Evolutionary conservation across 192 early-diverging fungal genomes (phyloP).

Genomic region (Coemansia sp.): DNA sequence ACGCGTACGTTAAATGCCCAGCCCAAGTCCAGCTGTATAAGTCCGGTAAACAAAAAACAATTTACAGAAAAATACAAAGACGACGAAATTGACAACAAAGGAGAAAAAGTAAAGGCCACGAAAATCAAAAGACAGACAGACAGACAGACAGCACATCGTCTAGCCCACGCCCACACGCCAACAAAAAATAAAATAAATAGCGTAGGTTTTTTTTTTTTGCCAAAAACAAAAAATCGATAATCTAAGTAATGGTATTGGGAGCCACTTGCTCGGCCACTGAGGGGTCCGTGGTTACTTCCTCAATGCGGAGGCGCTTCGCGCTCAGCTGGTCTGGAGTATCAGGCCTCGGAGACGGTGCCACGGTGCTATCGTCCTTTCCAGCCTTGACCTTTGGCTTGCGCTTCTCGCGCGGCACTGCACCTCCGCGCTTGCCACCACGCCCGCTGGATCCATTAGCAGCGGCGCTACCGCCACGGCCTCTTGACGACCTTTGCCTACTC

Average conservation of each 20-base stretch:
- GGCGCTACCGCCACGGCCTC: conserved; percentile 26
- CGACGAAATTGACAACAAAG: conserved; percentile 7
- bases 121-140: not conserved
- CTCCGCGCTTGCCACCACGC: conserved; percentile 33
- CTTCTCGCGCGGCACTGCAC: conserved; percentile 31
- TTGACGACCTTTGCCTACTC: conserved; percentile 11
- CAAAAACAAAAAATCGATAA: not conserved
- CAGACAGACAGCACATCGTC: too few relatives aligned
- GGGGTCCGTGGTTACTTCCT: not conserved
- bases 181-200: conserved; percentile 3
- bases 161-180: too few relatives aligned
- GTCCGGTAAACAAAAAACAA: conserved; percentile 10
- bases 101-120: not conserved
- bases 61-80: conserved; percentile 2
- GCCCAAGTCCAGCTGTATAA: not conserved
- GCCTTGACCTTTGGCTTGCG: conserved; percentile 26
- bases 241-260: not conserved
- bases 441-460: conserved; percentile 9
- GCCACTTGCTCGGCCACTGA: not conserved
- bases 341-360: conserved; percentile 18
- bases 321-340: conserved; percentile 28
- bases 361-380: conserved; percentile 17
- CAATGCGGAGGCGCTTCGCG: conserved; percentile 8
- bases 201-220: too few relatives aligned
- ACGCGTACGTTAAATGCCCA: conserved; percentile 1